phyloP scores from a whole-genome alignment of 2,329 filamentous ascomycete species.

The Neofusicoccum kwambonambiense region DNA sequence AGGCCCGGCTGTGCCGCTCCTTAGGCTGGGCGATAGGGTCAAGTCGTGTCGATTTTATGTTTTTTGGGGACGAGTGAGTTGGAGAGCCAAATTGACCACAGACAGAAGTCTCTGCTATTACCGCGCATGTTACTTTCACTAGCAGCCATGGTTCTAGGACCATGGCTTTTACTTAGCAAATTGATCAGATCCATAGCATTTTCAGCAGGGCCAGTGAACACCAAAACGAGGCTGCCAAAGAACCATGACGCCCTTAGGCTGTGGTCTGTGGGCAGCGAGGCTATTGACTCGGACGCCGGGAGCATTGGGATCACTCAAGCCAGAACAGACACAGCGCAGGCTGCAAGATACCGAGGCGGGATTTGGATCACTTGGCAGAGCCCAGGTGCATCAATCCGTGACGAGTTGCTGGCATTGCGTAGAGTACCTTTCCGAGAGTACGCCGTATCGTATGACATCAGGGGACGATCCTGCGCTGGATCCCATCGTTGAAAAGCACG shows the following conservation, averaged over 20 bases:
- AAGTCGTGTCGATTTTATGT: not conserved
- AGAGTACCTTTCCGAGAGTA: not conserved
- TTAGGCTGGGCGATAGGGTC: not conserved
- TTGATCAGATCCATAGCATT: not conserved
- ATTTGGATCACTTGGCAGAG: no score
- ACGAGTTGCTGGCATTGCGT: not conserved
- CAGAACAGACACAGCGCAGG: not conserved
- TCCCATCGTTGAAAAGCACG: not conserved
- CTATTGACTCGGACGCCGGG: no score
- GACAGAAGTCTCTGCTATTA: not conserved
- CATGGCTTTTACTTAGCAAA: conserved; percentile 1
- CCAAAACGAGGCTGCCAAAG: not conserved
- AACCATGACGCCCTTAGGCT: not conserved
- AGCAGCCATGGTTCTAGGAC: not conserved
- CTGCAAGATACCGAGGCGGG: not conserved
- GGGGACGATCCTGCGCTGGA: not conserved
- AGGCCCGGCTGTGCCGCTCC: not conserved
- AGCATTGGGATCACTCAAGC: no score
- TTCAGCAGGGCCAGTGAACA: not conserved
- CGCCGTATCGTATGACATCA: conserved; percentile 8
- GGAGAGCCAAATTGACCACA: conserved; percentile 7
- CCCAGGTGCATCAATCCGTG: not conserved
- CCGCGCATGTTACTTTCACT: not conserved
- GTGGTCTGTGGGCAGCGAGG: not conserved
- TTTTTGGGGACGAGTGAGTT: not conserved